Conservation (phyloP, 495 filamentous ascomycete genomes). For the Xylaria curta region DNA sequence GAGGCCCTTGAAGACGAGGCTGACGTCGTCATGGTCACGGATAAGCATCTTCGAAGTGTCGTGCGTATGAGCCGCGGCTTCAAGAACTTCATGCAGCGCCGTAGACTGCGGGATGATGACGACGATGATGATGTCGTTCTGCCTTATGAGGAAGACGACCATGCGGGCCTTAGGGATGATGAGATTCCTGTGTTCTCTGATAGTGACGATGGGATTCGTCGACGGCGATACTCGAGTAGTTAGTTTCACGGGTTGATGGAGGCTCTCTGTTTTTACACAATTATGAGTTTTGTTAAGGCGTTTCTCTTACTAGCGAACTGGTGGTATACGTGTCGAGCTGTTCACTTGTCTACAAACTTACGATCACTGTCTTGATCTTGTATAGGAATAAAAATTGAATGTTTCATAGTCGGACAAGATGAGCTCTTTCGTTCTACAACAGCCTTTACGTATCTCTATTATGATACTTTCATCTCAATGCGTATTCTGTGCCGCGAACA, state of each 20-base stretch:
- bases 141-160: constrained; percentile 30
- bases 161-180: background rate
- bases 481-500: background rate
- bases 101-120: constrained; percentile 14
- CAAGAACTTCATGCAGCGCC: constrained; percentile 39
- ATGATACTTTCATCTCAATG: background rate
- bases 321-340: background rate
- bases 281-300: background rate
- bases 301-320: background rate
- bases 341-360: background rate
- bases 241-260: background rate
- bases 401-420: background rate
- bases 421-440: background rate
- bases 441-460: background rate
- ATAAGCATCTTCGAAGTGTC: constrained; percentile 46
- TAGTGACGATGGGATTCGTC: background rate
- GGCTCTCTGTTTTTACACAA: background rate
- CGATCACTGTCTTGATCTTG: background rate
- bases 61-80: constrained; percentile 51
- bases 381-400: background rate
- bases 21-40: constrained; percentile 39
- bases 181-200: constrained; percentile 2
- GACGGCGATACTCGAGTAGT: background rate
- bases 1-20: constrained; percentile 44
- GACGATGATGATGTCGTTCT: constrained; percentile 27